phyloP scores from a whole-genome alignment of 495 filamentous ascomycete species.

The Tuber magnatum region DNA sequence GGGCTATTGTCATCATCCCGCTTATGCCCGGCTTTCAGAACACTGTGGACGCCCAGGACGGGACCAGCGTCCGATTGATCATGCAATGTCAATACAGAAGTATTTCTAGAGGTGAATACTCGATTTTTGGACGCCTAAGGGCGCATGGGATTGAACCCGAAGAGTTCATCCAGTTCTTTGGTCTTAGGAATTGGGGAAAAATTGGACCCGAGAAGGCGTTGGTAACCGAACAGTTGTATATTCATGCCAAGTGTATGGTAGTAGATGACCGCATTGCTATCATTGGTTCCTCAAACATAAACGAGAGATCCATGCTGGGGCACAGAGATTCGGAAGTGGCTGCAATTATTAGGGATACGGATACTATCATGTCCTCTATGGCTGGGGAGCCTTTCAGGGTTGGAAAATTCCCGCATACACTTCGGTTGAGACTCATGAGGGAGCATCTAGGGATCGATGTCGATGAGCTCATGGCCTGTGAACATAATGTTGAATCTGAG shows the following conservation, averaged over 20 bases:
- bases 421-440: conserved; percentile 89
- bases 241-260: conserved; percentile 95
- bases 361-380: conserved; percentile 91
- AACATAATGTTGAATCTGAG: not conserved
- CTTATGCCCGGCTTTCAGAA: conserved; percentile 98
- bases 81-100: conserved; percentile 97
- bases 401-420: conserved; percentile 83
- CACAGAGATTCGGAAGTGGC: conserved; percentile 87
- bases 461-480: conserved; percentile 68
- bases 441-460: conserved; percentile 95
- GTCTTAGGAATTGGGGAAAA: conserved; percentile 84
- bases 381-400: conserved; percentile 79
- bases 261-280: conserved; percentile 90
- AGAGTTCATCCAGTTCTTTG: conserved; percentile 94
- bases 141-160: conserved; percentile 85
- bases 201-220: conserved; percentile 74
- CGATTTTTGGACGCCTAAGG: conserved; percentile 80
- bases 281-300: conserved; percentile 98
- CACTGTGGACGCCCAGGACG: conserved; percentile 85
- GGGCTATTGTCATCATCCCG: conserved; percentile 87
- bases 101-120: conserved; percentile 88
- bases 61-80: conserved; percentile 87
- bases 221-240: conserved; percentile 95
- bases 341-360: conserved; percentile 82
- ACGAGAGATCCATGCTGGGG: conserved; percentile 93